Evolutionary conservation across 2,329 filamentous ascomycete species (phyloP), one percentile per base, ranked within the genome.

Genomic region (Didymella sp.): DNA sequence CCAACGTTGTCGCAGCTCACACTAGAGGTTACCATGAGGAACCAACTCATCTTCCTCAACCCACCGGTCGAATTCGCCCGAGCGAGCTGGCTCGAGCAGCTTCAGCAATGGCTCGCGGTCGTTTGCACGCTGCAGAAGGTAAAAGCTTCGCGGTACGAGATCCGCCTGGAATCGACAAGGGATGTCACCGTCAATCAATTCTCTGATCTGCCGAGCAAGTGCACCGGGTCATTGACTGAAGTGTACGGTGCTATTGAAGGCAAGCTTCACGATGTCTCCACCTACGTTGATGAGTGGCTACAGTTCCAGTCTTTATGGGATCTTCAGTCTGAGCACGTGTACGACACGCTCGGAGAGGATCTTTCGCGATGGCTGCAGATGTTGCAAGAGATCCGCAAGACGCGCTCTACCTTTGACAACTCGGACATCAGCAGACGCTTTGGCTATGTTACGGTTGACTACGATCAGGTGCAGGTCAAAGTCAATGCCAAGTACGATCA

Each of bases 401-500:
- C 92, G 38, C 89, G 95, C 49, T 89, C 92, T 38, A 99, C 96
- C 0, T 99, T 99, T 69, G 95, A 99, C 73, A 99, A 94, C 1
- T 96, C 94, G 8, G 95, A 97, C 73, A 91, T 96, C 63, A 95
- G 89, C 76, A 89, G 91, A 35, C 90, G 89, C 1, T 99, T 99
- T 73, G 95, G 95, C 4, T 94, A 96, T 76, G 87, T 98, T 51
- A 92, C 90, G 4, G 92, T 99, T 70, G 94, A 99, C 75, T 99
- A 99, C 71, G 95, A 98, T 69, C 96, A 99, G 76, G 95, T 99
- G 0, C 96, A 99, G 77, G 92, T 94, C 55, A 97, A 96, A 77
- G 95, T 99, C 76, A 99, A 98, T 70, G 92, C 92, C 68, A 99
- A 98, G 76, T 99, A 99, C 73, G 96, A 99, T 73, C 94, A 98